These are phyloP conservation scores for Dissophora ornata DNA, from an alignment of 192 early-diverging fungal genomes.

Conservation along the genomic window DNA sequence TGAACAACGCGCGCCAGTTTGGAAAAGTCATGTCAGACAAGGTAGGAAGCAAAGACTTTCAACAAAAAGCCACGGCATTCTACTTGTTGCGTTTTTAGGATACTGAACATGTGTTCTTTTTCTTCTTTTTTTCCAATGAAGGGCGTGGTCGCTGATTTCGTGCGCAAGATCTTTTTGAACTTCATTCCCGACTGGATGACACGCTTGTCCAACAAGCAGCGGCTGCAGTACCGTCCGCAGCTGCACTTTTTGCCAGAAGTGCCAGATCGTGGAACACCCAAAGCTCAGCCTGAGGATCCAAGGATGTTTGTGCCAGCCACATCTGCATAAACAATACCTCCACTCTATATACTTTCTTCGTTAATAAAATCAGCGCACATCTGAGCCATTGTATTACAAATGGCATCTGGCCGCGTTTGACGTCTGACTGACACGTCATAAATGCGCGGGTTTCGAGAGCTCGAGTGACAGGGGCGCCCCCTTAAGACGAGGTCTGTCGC, in stretches of 20 bases:
- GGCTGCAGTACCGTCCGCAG: slow-evolving; percentile 40
- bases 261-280: slow-evolving; percentile 38
- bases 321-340: not conserved
- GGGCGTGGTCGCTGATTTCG: slow-evolving; percentile 25
- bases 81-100: not conserved
- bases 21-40: slow-evolving; percentile 48
- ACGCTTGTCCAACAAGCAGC: slow-evolving; percentile 25
- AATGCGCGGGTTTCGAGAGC: too few relatives aligned
- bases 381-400: too few relatives aligned
- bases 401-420: too few relatives aligned
- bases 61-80: too few relatives aligned
- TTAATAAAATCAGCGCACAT: not conserved
- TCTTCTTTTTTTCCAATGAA: too few relatives aligned
- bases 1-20: slow-evolving; percentile 45
- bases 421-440: too few relatives aligned
- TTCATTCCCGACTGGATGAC: slow-evolving; percentile 48
- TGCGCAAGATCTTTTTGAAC: slow-evolving; percentile 49
- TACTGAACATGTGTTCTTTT: too few relatives aligned
- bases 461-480: too few relatives aligned
- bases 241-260: slow-evolving; percentile 42
- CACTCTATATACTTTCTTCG: not conserved
- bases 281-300: slow-evolving; percentile 36
- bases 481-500: slow-evolving; percentile 1
- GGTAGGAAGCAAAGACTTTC: too few relatives aligned
- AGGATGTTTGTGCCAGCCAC: slow-evolving; percentile 25